A percentile compares a stretch with the other conserved stretches of the same genome.
These are phyloP conservation scores for Syzygium oleosum DNA, from an alignment of 345 rosid genomes.

Conservation along the genomic window DNA sequence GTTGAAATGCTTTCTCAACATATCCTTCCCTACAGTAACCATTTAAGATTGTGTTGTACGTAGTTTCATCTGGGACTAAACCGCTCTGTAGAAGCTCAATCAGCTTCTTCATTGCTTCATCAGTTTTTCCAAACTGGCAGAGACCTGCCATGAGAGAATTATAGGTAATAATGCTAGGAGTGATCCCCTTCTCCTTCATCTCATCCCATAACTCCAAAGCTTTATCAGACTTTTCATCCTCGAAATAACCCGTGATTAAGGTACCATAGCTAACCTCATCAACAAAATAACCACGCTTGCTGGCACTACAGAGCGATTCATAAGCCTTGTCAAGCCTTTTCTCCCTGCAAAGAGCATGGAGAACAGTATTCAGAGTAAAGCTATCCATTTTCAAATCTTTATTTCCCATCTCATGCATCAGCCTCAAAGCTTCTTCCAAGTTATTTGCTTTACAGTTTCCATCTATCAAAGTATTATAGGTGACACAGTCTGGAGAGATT, in stretches of 20 bases:
- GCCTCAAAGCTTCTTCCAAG: constrained; percentile 48
- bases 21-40: constrained; percentile 64
- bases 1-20: constrained; percentile 77
- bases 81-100: constrained; percentile 60
- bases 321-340: constrained; percentile 51
- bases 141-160: constrained; percentile 64
- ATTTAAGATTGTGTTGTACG: constrained; percentile 58
- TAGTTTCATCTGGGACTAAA: constrained; percentile 54
- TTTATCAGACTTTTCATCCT: constrained; percentile 28
- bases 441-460: constrained; percentile 58
- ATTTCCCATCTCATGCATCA: constrained; percentile 66
- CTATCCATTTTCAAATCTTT: constrained; percentile 67
- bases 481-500: constrained; percentile 46
- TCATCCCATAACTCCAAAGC: constrained; percentile 74
- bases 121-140: constrained; percentile 56
- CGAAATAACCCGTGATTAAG: constrained; percentile 57
- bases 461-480: constrained; percentile 61
- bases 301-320: constrained; percentile 40
- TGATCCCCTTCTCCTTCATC: constrained; percentile 61
- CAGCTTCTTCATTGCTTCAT: constrained; percentile 53
- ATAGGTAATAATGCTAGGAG: constrained; percentile 56
- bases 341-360: constrained; percentile 51
- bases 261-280: constrained; percentile 83
- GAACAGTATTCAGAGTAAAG: constrained; percentile 62
- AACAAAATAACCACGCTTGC: constrained; percentile 54